Evolutionary conservation across 129 eudicot species (phyloP).

Genomic region (Artemisia annua): DNA sequence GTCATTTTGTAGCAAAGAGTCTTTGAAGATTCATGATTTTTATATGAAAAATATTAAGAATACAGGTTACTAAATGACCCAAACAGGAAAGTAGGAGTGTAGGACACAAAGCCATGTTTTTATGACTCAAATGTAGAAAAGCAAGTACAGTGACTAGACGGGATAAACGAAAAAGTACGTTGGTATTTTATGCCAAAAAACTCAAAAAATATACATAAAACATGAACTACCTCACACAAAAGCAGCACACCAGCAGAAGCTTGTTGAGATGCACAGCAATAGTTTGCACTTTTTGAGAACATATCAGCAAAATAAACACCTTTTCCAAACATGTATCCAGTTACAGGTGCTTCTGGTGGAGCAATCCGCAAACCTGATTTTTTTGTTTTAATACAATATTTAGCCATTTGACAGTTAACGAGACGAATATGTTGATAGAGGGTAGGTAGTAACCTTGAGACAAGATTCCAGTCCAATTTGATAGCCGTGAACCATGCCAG

Average conservation of each 20-base stretch:
- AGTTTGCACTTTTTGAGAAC: constrained; percentile 99
- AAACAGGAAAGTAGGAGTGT: too few species aligned
- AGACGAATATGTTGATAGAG: background rate
- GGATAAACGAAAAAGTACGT: too few species aligned
- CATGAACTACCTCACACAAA: constrained; percentile 74
- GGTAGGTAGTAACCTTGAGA: constrained; percentile 57
- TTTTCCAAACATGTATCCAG: constrained; percentile 98
- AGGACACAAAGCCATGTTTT: too few species aligned
- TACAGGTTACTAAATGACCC: too few species aligned
- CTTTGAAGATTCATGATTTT: too few species aligned
- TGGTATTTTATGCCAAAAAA: too few species aligned
- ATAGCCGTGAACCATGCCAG: constrained; percentile 98
- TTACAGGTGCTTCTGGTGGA: constrained; percentile 96
- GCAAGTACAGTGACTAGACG: too few species aligned
- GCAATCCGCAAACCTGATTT: constrained; percentile 91
- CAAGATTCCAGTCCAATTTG: constrained; percentile 95
- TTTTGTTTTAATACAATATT: background rate
- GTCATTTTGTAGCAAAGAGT: background rate
- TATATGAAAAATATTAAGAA: too few species aligned
- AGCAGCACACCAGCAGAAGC: constrained; percentile 78
- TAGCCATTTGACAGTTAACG: background rate
- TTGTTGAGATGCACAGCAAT: constrained; percentile 54
- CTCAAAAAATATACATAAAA: background rate
- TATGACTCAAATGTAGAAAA: too few species aligned
- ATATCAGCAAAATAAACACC: constrained; percentile 99